Conservation (phyloP, 768 basidiomycete species). For the Leccinellum luteum region DNA sequence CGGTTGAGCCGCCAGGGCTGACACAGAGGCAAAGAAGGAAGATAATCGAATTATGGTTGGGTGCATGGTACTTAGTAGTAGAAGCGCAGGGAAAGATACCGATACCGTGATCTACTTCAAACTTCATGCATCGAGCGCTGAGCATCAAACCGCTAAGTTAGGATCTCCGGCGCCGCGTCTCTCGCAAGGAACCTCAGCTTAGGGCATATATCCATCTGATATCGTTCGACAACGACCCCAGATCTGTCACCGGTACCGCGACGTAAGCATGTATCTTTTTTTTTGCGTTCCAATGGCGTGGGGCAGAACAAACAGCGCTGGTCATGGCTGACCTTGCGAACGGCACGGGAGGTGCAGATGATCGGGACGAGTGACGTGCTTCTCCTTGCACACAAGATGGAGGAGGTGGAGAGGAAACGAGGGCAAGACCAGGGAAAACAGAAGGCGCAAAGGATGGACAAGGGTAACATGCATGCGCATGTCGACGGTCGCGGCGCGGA, state of each 20-base stretch:
- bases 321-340: constrained; percentile 79
- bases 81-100: constrained; percentile 84
- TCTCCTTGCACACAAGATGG: constrained; percentile 35
- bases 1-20: too few species aligned
- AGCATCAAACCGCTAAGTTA: too few species aligned
- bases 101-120: too few species aligned
- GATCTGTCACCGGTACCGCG: too few species aligned
- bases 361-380: constrained; percentile 75
- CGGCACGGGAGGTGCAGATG: constrained; percentile 76
- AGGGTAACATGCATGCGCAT: constrained; percentile 10
- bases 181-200: too few species aligned
- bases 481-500: too few species aligned
- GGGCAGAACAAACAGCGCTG: constrained; percentile 70
- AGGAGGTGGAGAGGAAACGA: constrained; percentile 40
- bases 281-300: neutral
- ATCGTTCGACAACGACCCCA: too few species aligned
- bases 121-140: too few species aligned
- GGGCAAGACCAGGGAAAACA: constrained; percentile 35
- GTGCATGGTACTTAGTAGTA: constrained; percentile 46
- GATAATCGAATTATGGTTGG: constrained; percentile 89
- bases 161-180: too few species aligned
- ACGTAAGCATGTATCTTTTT: constrained; percentile 38
- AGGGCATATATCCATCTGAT: too few species aligned
- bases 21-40: constrained; percentile 85
- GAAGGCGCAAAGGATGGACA: constrained; percentile 24